Base-by-base conservation (phyloP, 2,329 filamentous ascomycete species). In the Botrytis fragariae region DNA sequence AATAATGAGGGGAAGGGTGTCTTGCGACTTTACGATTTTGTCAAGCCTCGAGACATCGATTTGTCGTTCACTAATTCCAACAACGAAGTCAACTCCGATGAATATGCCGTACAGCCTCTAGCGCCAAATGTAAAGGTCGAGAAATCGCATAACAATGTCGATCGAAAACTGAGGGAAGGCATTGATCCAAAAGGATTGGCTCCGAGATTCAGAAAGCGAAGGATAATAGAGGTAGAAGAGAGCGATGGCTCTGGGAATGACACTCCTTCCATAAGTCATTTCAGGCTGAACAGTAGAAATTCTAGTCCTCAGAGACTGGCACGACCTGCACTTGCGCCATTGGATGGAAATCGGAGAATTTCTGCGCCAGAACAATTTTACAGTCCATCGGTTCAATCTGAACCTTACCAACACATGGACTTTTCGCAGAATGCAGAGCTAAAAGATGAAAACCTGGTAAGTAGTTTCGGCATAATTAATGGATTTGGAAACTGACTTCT, bases 121-220 rank as follows among this genome's bases (percentile, higher is more conserved):
- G 20, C 20, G 4, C 25, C 45, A 45, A 45, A 37, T 25, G 3
- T 45, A 5, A 25, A 29, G 4, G 32, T 51, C 8, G 48, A 59
- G 29, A 32, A 39, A 35, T 44, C 51, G 3, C 42, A 29, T 12
- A 72, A 22, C 42, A 72, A 12, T 18, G 48, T 68, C 18, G 51
- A 72, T 59, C 48, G 54, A 35, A 68, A 39, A 4, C 35, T 72
- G n/a, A 60, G 14, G 22, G 62, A 61, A 6, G 62, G 70, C 22
- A 72, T 72, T 45, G 70, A 68, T 39, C 70, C 62, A 29, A 68
- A 72, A 68, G 62, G 51, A 44, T 60, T 68, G 39, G 70, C 39
- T 6, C 62, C 70, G 4, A 65, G 42, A 32, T 57, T 59, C 5
- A 72, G 44, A 59, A 72, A 60, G 45, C 51, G 70, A 37, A 72